Conservation (phyloP, 108 stramenopile genomes). For the Skeletonema menzelii region DNA sequence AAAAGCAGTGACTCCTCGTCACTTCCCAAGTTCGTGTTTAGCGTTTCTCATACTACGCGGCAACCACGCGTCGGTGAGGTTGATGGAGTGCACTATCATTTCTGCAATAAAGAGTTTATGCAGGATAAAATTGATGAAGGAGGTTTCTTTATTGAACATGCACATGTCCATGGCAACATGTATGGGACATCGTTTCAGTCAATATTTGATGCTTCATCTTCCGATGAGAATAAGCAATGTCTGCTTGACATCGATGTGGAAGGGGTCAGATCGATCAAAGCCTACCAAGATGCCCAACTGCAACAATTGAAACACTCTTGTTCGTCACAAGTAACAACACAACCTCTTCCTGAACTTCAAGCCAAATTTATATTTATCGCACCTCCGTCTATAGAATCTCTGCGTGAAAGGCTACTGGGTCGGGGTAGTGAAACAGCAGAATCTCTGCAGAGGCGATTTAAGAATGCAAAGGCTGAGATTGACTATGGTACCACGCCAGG, state of each 20-base stretch:
- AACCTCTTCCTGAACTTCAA: constrained; percentile 26
- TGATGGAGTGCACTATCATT: constrained; percentile 92
- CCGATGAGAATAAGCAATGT: constrained; percentile 59
- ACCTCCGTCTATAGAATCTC: constrained; percentile 86
- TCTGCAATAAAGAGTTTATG: constrained; percentile 62
- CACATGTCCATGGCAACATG: constrained; percentile 95
- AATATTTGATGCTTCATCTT: constrained; percentile 54
- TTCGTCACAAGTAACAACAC: constrained; percentile 7
- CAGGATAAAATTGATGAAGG: constrained; percentile 50
- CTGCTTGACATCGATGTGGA: constrained; percentile 95
- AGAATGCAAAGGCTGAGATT: constrained; percentile 84
- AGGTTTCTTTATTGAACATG: constrained; percentile 86
- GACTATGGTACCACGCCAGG: constrained; percentile 71
- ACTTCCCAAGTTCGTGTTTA: constrained; percentile 66
- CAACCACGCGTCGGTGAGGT: constrained; percentile 84
- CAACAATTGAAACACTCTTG: neutral
- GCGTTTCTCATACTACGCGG: constrained; percentile 91
- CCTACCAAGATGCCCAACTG: constrained; percentile 33
- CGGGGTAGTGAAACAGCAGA: constrained; percentile 91
- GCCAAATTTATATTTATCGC: constrained; percentile 91
- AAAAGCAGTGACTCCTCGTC: constrained; percentile 2
- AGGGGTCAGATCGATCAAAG: constrained; percentile 73
- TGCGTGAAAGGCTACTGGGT: constrained; percentile 72
- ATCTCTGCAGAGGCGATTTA: constrained; percentile 63
- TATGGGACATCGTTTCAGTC: constrained; percentile 93